phyloP scores from a whole-genome alignment of 2,329 filamentous ascomycete genomes.

The Chaetomium globosum region DNA sequence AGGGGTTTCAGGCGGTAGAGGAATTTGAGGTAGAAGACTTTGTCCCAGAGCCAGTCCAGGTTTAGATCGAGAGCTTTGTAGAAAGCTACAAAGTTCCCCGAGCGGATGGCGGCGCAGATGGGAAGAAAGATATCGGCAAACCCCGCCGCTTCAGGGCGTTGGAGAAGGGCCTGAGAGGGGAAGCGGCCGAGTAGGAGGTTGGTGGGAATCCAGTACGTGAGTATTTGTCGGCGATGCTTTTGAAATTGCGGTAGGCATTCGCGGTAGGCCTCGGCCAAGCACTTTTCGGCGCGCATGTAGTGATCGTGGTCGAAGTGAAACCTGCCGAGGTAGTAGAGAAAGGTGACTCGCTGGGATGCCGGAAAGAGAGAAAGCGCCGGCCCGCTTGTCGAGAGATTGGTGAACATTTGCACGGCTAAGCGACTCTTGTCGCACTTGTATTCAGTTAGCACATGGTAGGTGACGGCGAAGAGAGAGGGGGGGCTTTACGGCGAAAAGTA shows the following conservation, averaged over 20 bases:
- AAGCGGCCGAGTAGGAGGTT: slow-evolving; percentile 86
- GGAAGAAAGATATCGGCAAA: slow-evolving; percentile 70
- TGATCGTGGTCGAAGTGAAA: slow-evolving; percentile 86
- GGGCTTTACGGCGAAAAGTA: slow-evolving; percentile 72
- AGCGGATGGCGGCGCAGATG: slow-evolving; percentile 70
- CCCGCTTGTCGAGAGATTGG: slow-evolving; percentile 80
- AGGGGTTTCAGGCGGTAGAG: slow-evolving; percentile 77
- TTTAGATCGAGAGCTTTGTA: slow-evolving; percentile 64
- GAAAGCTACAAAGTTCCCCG: slow-evolving; percentile 74
- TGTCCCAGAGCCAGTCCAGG: slow-evolving; percentile 73
- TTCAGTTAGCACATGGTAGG: slow-evolving; percentile 13
- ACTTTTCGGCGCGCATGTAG: slow-evolving; percentile 74
- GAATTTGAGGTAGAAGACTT: slow-evolving; percentile 74
- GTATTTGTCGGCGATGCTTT: slow-evolving; percentile 75
- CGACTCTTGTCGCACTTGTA: slow-evolving; percentile 74
- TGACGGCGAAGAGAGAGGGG: not conserved
- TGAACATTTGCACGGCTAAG: slow-evolving; percentile 84
- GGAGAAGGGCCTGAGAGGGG: slow-evolving; percentile 67
- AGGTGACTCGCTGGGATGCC: slow-evolving; percentile 84
- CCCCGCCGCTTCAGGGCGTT: slow-evolving; percentile 68
- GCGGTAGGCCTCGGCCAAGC: slow-evolving; percentile 76
- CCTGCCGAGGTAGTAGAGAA: slow-evolving; percentile 89
- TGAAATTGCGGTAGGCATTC: slow-evolving; percentile 65
- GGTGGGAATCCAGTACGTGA: slow-evolving; percentile 79
- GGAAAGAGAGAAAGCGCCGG: slow-evolving; percentile 81